Evolutionary conservation across 768 basidiomycete species (phyloP).

Genomic region (Termitomyces sp.): DNA sequence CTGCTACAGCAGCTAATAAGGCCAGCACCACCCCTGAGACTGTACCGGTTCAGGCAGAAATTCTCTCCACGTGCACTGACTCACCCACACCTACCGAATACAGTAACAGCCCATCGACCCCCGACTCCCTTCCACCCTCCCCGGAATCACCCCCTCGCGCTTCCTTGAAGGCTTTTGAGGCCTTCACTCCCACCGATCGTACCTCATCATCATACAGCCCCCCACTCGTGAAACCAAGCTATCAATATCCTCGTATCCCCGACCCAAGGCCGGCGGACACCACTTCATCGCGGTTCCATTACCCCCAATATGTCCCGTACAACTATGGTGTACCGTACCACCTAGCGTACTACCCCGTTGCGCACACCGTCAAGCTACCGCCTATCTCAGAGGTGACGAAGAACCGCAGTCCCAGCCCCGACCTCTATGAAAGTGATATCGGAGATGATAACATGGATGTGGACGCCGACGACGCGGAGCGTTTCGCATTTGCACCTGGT

Average conservation of each 20-base stretch:
- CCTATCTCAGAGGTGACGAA: background rate
- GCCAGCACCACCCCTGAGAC: background rate
- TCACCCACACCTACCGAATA: background rate
- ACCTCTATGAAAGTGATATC: background rate
- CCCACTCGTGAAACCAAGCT: background rate
- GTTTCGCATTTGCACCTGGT: slow-evolving; percentile 5
- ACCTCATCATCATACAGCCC: background rate
- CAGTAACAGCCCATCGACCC: background rate
- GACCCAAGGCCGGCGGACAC: too few relatives aligned
- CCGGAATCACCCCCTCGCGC: background rate
- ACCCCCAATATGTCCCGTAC: background rate
- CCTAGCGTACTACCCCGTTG: background rate
- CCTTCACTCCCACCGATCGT: background rate
- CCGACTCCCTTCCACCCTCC: background rate
- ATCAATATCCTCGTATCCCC: background rate
- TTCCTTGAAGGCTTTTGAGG: background rate
- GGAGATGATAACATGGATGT: background rate
- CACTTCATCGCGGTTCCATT: background rate
- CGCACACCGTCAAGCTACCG: background rate
- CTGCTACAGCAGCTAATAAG: background rate
- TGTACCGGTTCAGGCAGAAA: background rate
- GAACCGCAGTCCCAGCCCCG: background rate
- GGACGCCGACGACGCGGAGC: background rate
- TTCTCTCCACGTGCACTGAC: background rate
- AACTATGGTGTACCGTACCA: background rate